Evolutionary conservation across 768 basidiomycete species (phyloP).

Genomic region (Austroboletus festivus): DNA sequence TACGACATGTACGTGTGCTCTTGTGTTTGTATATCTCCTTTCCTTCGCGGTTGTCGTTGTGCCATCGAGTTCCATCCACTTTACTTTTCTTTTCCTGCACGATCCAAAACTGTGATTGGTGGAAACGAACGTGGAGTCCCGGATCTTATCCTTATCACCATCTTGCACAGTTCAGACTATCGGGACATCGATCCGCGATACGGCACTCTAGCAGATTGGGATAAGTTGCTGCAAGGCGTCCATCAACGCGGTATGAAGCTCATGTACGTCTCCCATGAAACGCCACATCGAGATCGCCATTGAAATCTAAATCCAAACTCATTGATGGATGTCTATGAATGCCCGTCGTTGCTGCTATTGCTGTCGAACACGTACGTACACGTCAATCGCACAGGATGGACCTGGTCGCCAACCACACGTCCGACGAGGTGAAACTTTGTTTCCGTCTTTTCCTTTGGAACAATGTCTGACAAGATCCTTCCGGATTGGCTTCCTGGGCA

Average conservation of each 20-base stretch:
- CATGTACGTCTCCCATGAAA: constrained; percentile 40
- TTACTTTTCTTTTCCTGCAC: too few relatives aligned
- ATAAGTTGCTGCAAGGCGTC: constrained; percentile 47
- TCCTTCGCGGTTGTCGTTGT: too few relatives aligned
- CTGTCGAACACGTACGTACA: too few relatives aligned
- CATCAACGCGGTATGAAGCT: constrained; percentile 69
- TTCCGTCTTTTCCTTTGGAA: background rate
- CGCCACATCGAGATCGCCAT: constrained; percentile 14
- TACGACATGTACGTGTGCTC: constrained; percentile 55
- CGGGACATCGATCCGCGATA: constrained; percentile 60
- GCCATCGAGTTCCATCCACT: too few relatives aligned
- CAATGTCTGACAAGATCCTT: background rate
- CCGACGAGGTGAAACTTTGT: constrained; percentile 56
- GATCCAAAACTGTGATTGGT: too few relatives aligned
- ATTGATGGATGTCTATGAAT: too few relatives aligned
- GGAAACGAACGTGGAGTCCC: background rate
- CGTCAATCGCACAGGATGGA: constrained; percentile 53
- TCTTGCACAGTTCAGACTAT: constrained; percentile 64
- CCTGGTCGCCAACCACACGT: constrained; percentile 73
- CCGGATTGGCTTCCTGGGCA: too few relatives aligned
- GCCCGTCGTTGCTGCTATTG: too few relatives aligned
- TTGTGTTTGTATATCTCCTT: too few relatives aligned
- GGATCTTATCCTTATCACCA: constrained; percentile 14
- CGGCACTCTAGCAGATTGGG: constrained; percentile 63
- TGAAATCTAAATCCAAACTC: constrained; percentile 1